Evolutionary conservation across 1,139 yeast genomes (phyloP).

Genomic region (Lodderomyces pseudojiufengensis): DNA sequence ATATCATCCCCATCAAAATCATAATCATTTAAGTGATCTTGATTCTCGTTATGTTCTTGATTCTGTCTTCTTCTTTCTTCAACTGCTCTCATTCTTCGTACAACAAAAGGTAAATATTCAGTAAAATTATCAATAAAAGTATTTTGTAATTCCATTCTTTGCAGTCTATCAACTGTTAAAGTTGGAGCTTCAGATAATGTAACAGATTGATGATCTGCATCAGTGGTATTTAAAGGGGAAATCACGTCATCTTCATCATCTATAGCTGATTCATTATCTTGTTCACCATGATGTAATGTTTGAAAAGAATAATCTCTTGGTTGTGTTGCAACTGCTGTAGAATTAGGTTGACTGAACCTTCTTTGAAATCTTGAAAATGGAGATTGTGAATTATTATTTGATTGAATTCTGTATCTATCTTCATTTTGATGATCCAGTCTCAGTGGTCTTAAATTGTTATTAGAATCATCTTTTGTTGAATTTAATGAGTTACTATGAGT

Average conservation of each 20-base stretch:
- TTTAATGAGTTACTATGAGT: too few relatives aligned
- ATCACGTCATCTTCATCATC: conserved; percentile 2
- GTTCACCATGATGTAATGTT: conserved; percentile 6
- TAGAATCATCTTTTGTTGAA: too few relatives aligned
- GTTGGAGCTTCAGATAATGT: conserved; percentile 26
- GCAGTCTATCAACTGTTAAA: conserved; percentile 16
- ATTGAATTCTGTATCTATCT: not conserved
- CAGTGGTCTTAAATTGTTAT: too few relatives aligned
- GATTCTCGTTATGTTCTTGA: conserved; percentile 5
- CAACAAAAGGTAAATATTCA: conserved; percentile 34
- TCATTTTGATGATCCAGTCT: not conserved
- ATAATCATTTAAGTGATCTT: conserved; percentile 4
- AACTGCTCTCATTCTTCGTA: conserved; percentile 22
- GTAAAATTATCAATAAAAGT: conserved; percentile 37
- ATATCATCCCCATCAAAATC: conserved; percentile 18
- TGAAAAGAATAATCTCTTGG: conserved; percentile 4
- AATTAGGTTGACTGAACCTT: conserved; percentile 8
- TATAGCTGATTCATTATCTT: conserved; percentile 2
- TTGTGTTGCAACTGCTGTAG: not conserved
- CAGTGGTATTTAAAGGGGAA: conserved; percentile 6
- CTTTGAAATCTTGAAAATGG: not conserved
- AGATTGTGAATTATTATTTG: not conserved
- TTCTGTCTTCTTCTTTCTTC: conserved; percentile 3
- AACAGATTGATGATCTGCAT: conserved; percentile 8
- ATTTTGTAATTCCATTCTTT: conserved; percentile 33